phyloP scores from a whole-genome alignment of 2,329 filamentous ascomycete species.

The Aspergillus sp. region DNA sequence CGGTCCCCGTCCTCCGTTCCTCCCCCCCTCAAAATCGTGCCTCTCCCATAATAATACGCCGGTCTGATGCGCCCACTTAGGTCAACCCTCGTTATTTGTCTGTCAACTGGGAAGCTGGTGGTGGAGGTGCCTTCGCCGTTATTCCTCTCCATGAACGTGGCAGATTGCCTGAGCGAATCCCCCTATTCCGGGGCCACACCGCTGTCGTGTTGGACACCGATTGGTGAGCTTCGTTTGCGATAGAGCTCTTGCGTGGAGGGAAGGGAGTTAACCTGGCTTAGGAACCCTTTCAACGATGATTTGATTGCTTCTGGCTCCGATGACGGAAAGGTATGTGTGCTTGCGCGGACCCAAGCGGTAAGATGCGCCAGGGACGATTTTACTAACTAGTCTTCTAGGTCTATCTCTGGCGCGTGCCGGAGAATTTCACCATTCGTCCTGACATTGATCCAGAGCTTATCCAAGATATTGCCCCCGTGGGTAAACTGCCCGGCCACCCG shows the following conservation, averaged over 20 bases:
- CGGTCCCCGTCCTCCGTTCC: constrained; percentile 9
- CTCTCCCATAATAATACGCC: no score
- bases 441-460: constrained; percentile 70
- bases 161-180: constrained; percentile 84
- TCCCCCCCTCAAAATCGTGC: constrained; percentile 15
- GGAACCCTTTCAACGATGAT: constrained; percentile 93
- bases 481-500: constrained; percentile 77
- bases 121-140: constrained; percentile 93
- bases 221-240: constrained; percentile 54
- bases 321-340: constrained; percentile 64
- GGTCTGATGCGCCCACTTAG: constrained; percentile 37
- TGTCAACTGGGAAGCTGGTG: constrained; percentile 96
- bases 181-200: constrained; percentile 92
- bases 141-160: constrained; percentile 84
- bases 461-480: constrained; percentile 68
- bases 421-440: constrained; percentile 73
- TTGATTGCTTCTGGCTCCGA: constrained; percentile 90
- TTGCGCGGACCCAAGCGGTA: not conserved
- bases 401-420: constrained; percentile 90
- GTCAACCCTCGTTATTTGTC: constrained; percentile 92
- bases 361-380: constrained; percentile 9
- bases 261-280: constrained; percentile 28
- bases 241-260: not conserved
- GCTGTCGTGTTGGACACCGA: constrained; percentile 94
- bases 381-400: constrained; percentile 40